phyloP scores from a whole-genome alignment of 768 basidiomycete genomes.

The Auricularia cornea region DNA sequence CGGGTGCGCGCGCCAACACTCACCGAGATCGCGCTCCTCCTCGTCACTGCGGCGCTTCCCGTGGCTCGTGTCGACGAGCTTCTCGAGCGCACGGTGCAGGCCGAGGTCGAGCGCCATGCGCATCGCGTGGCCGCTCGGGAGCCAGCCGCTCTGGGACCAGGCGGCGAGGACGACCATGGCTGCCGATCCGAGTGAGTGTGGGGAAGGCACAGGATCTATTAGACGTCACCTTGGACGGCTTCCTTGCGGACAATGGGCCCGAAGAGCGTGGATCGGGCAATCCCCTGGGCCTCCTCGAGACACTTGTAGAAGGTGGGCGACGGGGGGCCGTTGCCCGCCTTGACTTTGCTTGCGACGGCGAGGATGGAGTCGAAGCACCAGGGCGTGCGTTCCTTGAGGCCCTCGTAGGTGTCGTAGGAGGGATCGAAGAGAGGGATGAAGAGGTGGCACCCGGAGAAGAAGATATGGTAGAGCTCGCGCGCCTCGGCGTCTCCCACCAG shows the following conservation, averaged over 20 bases:
- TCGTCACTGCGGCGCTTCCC: conserved; percentile 52
- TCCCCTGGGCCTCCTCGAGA: conserved; percentile 91
- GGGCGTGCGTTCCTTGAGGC: conserved; percentile 83
- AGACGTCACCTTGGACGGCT: conserved; percentile 69
- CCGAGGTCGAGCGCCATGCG: conserved; percentile 94
- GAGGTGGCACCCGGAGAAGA: conserved; percentile 92
- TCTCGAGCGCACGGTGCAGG: conserved; percentile 85
- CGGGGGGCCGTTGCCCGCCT: conserved; percentile 81
- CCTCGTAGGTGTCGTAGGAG: conserved; percentile 86
- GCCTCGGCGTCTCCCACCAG: conserved; percentile 81
- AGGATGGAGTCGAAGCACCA: conserved; percentile 95
- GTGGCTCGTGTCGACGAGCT: conserved; percentile 53
- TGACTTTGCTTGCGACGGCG: conserved; percentile 86
- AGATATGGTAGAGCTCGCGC: conserved; percentile 87
- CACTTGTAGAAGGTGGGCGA: conserved; percentile 83
- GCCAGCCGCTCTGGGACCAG: conserved; percentile 92
- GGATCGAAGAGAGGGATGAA: conserved; percentile 96
- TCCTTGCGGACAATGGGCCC: conserved; percentile 92
- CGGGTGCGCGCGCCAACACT: conserved; percentile 9
- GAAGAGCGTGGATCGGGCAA: conserved; percentile 87
- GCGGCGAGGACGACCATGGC: conserved; percentile 89
- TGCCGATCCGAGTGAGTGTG: conserved; percentile 18
- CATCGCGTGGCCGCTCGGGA: conserved; percentile 92
- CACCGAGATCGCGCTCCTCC: conserved; percentile 76
- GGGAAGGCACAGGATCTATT: neutral